Base-by-base conservation (phyloP, 495 filamentous ascomycete species). In the Tuber brumale region DNA sequence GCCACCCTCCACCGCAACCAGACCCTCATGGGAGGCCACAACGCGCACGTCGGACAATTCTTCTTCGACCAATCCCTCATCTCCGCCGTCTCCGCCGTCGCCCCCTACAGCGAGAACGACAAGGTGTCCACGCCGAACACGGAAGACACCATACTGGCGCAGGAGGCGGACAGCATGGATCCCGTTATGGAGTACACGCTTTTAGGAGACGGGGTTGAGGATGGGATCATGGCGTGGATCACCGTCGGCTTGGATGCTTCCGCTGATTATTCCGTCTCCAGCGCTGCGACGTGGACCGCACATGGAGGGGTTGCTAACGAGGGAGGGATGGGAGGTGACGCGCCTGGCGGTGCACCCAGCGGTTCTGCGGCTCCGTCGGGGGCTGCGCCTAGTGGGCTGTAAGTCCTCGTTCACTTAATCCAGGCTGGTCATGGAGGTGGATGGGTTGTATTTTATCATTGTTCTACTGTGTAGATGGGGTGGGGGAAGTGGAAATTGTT, bases 51-150 rank as follows among this genome's bases (percentile, higher is more conserved):
- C 72, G 89, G 90, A 35, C 89, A 92, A 82, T 71, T 90, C 66
- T 92, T 89, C 88, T 92, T 88, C 78, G 88, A 90, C 82, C 86
- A 90, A 79, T 82, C 85, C 44, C 86, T 91, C 8, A 85, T 87
- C 76, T 75, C 80, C 70, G 77, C 79, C 9, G 87, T 88, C 72
- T 87, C 90, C 77, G 79, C 83, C 48, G 81, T 82, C 1, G 72
- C 81, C 23, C 89, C 90, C 0, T 91, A 92, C 84, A 86, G 80
- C 77, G 85, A 79, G 73, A 91, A 91, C 84, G 87, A 83, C n/a
- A 84, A 87, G 75, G 76, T 77, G 21, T 39, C 89, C 21, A 88
- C 85, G 21, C 81, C 78, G 1, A 91, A 92, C 84, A 81, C 83
- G 14, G 83, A 87, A 10, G 90, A 92, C 84, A 83, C 83, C 46